These are phyloP conservation scores for Musa schizocarpa DNA, from an alignment of 176 grass and related monocot genomes.

Conservation along the genomic window DNA sequence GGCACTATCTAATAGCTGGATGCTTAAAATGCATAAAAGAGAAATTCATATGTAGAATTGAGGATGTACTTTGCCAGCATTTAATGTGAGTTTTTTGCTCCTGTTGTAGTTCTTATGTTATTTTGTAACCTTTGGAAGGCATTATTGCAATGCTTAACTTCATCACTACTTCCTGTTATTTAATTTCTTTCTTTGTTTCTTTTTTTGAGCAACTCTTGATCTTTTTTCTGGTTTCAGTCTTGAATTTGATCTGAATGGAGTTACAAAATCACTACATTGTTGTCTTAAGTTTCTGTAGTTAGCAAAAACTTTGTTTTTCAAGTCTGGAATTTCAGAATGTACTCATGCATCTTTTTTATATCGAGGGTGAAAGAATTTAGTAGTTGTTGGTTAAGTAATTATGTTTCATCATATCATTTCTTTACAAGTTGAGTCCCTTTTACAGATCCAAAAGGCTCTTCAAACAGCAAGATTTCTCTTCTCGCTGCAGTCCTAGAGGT, in stretches of 20 bases:
- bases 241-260: background rate
- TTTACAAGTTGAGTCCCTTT: slow-evolving; percentile 20
- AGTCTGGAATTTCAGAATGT: background rate
- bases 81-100: background rate
- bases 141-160: background rate
- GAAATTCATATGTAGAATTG: no score
- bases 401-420: background rate
- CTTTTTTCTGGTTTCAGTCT: background rate
- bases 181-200: background rate
- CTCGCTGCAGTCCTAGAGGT: slow-evolving; percentile 51
- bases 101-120: background rate
- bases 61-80: background rate
- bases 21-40: no score
- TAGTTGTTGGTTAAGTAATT: slow-evolving; percentile 11
- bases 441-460: slow-evolving; percentile 48
- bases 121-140: background rate
- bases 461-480: slow-evolving; percentile 62
- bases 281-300: background rate
- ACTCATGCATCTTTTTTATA: no score
- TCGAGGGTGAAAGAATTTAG: background rate
- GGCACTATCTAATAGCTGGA: background rate
- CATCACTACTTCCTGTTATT: background rate
- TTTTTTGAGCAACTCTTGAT: background rate
- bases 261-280: background rate
- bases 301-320: background rate